Evolutionary conservation across 352 stramenopile species (phyloP), one percentile per base, ranked within the genome.

Genomic region (Globisporangium solare): DNA sequence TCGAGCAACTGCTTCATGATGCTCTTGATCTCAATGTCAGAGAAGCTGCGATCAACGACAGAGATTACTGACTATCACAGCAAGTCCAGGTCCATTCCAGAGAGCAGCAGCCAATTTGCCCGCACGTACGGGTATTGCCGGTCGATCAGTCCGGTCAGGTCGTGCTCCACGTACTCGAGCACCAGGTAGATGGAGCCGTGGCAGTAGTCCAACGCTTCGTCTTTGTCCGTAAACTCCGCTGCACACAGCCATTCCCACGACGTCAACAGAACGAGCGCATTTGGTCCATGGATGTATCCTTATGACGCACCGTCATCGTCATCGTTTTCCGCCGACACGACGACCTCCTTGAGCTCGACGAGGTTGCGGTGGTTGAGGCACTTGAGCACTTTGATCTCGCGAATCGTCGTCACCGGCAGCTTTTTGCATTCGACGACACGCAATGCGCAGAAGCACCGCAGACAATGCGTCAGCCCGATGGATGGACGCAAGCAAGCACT

Each of bases 371-470:
- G 96, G 51, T 94, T 88, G 6, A 99, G 76, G 67, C 87, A 89
- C 70, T 98, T 98, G 52, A 99, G 81, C 64, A 99, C 97, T 86
- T 98, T 98, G 60, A 99, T 99, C 77, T 99, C 96, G 13, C 96
- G 88, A 62, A 99, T 96, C 15, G 97, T 96, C 41, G 94, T 98
- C 48, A 97, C 81, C 0, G 96, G 95, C 13, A 98, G 74, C 85
- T 97, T 50, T 32, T 53, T 53, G n/a, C 15, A 61, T 54, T 27
- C 24, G 24, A 5, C 24, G 5, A 27, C 2, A 27, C 2, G 5
- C 24, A 39, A 55, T 13, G 11, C 47, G 6, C 18, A n/a, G n/a
- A n/a, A n/a, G n/a, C n/a, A n/a, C n/a, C n/a, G 6, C 31, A 51
- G 6, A 45, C 21, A 51, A 3, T 27, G 4, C 2, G 2, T 24